Base-by-base conservation (phyloP, 2,329 filamentous ascomycete species). In the Cladosporium sp. region DNA sequence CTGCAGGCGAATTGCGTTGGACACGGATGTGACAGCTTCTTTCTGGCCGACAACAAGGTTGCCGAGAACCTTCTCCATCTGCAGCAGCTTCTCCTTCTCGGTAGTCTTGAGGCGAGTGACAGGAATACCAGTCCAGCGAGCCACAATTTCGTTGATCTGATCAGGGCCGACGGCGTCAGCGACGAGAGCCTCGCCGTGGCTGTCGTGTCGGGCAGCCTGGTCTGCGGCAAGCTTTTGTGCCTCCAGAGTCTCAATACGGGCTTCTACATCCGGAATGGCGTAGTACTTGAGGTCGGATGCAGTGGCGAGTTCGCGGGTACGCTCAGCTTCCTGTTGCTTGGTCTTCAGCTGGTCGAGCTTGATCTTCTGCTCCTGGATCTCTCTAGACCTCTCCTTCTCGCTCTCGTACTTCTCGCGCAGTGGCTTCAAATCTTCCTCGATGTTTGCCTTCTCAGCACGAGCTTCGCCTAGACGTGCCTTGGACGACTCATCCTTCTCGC, bases 121-220 rank as follows among this genome's bases (percentile, higher is more conserved):
- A 1, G 93, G 93, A 60, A 98, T 98, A 56, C 93, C 93, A n/a
- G 93, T 98, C 88, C 91, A 96, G 54, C 90, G 85, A 49, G 87
- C 86, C 47, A 98, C 93, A 54, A 98, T 98, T 66, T 97, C 92
- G 67, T 98, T 97, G 78, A 98, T 98, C 69, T 98, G 91, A 57
- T 98, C 93, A 9, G 91, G 90, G 5, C 93, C 93, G 57, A 98
- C 93, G 40, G 93, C 81, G 66, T 98, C 93, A 3, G 91, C 94
- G 49, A 97, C 80, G 68, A 97, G 84, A 19, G 88, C 66, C 50
- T 80, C 81, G 47, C 83, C 72, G 25, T 80, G 80, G 3, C 76
- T 70, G 30, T 86, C 87, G 22, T 74, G 69, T 25, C 72, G 71
- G 36, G 78, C 73, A 55, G 84, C 79, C 8, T 83, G 85, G 66